A percentile compares a stretch with the other conserved stretches of the same genome.
These are phyloP conservation scores for Botrytis tulipae DNA, from an alignment of 2,329 filamentous ascomycete genomes.

Conservation along the genomic window DNA sequence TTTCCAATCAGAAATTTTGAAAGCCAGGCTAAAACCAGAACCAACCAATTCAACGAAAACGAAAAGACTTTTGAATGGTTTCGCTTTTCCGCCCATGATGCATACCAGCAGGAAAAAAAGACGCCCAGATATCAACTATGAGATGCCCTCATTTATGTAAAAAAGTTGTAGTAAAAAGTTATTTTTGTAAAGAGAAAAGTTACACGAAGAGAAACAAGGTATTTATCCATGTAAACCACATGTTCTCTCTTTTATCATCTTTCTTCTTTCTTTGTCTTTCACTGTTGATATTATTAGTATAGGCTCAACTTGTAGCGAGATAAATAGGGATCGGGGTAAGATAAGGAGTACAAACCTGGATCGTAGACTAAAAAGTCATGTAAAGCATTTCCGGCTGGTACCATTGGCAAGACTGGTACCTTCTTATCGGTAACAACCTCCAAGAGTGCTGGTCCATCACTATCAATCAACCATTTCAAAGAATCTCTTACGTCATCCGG, in stretches of 20 bases:
- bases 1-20: slow-evolving; percentile 9
- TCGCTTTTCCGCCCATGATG: slow-evolving; percentile 9
- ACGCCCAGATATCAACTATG: slow-evolving; percentile 10
- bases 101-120: slow-evolving; percentile 8
- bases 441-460: slow-evolving; percentile 86
- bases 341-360: slow-evolving; percentile 53
- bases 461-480: slow-evolving; percentile 84
- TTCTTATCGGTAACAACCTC: slow-evolving; percentile 91
- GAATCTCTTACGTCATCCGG: slow-evolving; percentile 74
- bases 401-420: slow-evolving; percentile 96
- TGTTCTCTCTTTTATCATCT: slow-evolving; percentile 63
- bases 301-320: slow-evolving; percentile 19
- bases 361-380: slow-evolving; percentile 94
- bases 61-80: slow-evolving; percentile 5
- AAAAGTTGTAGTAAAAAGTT: slow-evolving; percentile 8
- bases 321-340: slow-evolving; percentile 14
- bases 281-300: slow-evolving; percentile 48
- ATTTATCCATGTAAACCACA: slow-evolving; percentile 23
- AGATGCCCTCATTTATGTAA: slow-evolving; percentile 9
- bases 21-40: slow-evolving; percentile 13
- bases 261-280: slow-evolving; percentile 65
- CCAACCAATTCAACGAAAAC: background rate
- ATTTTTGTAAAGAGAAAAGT: background rate
- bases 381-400: slow-evolving; percentile 79
- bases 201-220: background rate